phyloP scores from a whole-genome alignment of 2,329 filamentous ascomycete species.

The Verticillium dahliae region DNA sequence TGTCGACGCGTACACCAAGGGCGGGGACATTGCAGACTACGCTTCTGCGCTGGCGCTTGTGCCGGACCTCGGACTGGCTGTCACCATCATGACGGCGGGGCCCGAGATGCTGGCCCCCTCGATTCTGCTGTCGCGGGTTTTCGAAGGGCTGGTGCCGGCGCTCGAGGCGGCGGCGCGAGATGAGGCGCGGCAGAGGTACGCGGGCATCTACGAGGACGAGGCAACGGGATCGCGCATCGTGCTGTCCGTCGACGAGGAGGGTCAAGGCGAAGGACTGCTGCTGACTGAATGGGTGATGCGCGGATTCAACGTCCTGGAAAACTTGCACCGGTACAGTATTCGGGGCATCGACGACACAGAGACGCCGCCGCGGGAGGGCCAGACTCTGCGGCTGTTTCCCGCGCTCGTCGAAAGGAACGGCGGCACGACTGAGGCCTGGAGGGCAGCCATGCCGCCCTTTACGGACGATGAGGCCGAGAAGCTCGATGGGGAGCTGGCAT shows the following conservation, averaged over 20 bases:
- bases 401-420: conserved; percentile 3
- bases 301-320: conserved; percentile 30
- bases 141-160: conserved; percentile 29
- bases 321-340: conserved; percentile 21
- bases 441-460: conserved; percentile 17
- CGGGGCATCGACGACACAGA: conserved; percentile 1
- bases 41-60: conserved; percentile 31
- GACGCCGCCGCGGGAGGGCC: conserved; percentile 1
- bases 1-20: conserved; percentile 40
- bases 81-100: conserved; percentile 30
- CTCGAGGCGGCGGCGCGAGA: conserved; percentile 33
- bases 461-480: background rate
- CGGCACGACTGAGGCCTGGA: conserved; percentile 19
- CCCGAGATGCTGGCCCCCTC: conserved; percentile 3
- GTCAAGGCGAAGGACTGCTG: conserved; percentile 29
- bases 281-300: conserved; percentile 31
- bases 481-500: background rate
- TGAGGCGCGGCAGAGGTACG: conserved; percentile 22
- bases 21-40: conserved; percentile 34
- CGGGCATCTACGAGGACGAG: conserved; percentile 29
- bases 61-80: conserved; percentile 37
- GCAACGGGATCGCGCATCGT: conserved; percentile 27
- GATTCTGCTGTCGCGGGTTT: conserved; percentile 11
- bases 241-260: conserved; percentile 18
- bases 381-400: conserved; percentile 13